Base-by-base conservation (phyloP, 1,284 basidiomycete species). In the Malassezia slooffiae region DNA sequence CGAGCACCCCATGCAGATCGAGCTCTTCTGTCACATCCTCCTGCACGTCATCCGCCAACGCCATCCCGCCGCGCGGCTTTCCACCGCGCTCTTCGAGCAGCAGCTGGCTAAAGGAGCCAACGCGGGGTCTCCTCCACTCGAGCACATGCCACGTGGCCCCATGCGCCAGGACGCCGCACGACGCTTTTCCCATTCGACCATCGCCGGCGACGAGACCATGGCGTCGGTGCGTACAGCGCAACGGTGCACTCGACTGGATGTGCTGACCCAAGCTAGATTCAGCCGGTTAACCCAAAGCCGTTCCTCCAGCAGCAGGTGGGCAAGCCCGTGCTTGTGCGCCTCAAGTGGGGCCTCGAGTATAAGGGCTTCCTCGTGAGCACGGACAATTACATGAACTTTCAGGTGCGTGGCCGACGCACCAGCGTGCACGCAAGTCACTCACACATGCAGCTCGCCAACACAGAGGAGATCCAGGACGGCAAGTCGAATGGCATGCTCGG, bases 311-410 rank as follows among this genome's bases (percentile, higher is more conserved):
- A 93, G 72, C 80, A 96, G 62, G 96, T 91, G 20, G 93, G 93
- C 61, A 96, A 97, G 77, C 83, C 84, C 34, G 87, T 96, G 38
- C 83, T 81, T 63, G 90, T 97, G 47, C 79, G 81, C 51, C 79
- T 99, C 69, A 99, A 99, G 75, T 99, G 93, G 93, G 93, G 93
- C 52, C 77, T 96, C 53, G 90, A 96, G 72, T 97, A 97, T 78
- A 95, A 90, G 75, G 91, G 93, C 36, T 97, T 91, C 75, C 78
- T 99, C 51, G 91, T 97, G 57, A 91, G 86, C 70, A 95, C 91
- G 5, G 93, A 99, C 72, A 86, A 86, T 22, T 99, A 95, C 75
- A 96, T 97, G 90, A 99, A 99, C 73, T 77, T 99, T 41, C 93
- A 97, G 77, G 90, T 88, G 60, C 54, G 77, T 41, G 30, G n/a